phyloP scores from a whole-genome alignment of 2,329 filamentous ascomycete genomes.

The Sporothrix schenckii region DNA sequence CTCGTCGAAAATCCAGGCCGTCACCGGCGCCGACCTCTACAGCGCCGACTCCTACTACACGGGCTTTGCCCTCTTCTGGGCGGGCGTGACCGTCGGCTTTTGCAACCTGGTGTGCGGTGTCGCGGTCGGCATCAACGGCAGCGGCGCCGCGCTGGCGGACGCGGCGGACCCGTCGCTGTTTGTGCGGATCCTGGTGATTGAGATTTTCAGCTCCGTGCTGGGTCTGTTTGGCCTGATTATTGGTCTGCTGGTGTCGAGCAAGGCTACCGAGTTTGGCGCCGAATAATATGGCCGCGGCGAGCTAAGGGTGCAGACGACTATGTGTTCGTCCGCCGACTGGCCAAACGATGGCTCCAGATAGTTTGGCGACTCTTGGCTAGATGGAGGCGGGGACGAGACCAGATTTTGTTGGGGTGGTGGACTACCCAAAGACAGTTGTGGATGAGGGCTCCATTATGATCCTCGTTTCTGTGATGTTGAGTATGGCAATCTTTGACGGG shows the following conservation, averaged over 20 bases:
- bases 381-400: too few species aligned
- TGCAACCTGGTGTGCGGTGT: constrained; percentile 97
- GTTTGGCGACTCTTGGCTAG: not conserved
- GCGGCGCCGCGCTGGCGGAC: constrained; percentile 92
- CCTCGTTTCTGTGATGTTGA: not conserved
- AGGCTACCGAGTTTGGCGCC: constrained; percentile 72
- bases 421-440: too few species aligned
- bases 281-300: constrained; percentile 20
- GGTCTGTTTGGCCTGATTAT: constrained; percentile 96
- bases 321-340: not conserved
- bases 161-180: constrained; percentile 93
- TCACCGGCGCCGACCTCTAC: constrained; percentile 67
- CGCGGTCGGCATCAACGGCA: constrained; percentile 96
- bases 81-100: constrained; percentile 87
- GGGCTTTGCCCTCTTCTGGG: constrained; percentile 94
- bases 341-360: not conserved
- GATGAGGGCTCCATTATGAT: not conserved
- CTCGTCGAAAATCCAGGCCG: constrained; percentile 77
- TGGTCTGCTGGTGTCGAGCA: constrained; percentile 82
- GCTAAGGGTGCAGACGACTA: not conserved
- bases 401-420: not conserved
- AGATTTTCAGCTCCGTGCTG: constrained; percentile 98
- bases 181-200: constrained; percentile 97
- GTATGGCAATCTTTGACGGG: not conserved
- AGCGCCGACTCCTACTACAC: constrained; percentile 86